Evolutionary conservation across 202 grass and related monocot species (phyloP), one percentile per base, ranked within the genome.

Genomic region (Carex arenaria): DNA sequence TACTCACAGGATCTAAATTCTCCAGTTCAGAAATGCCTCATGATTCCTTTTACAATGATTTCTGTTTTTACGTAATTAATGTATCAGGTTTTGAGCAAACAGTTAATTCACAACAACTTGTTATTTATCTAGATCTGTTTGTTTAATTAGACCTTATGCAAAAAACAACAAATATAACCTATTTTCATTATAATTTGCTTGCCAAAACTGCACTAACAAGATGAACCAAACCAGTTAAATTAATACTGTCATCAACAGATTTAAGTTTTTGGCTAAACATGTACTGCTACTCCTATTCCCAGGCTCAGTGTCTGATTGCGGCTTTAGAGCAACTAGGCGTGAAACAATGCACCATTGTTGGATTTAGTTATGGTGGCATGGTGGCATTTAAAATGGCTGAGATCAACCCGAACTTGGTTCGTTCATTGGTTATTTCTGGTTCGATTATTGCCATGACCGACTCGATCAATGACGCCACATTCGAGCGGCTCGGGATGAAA

Each of bases 321-420:
- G 94, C 91, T 11, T 83, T 94, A 0, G 69, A 53, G 54, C 73
- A 82, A 60, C 80, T 97, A 17, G 89, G 91, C 34, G 88, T 97
- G 77, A 76, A 85, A 43, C 51, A 64, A 13, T 97, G 90, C 87
- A 83, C 91, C 60, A 88, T 87, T n/a, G 91, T 97, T 10, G 94
- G 91, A 52, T 97, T 97, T 77, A 97, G 94, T 90, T 97, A 97
- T 84, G 89, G 94, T n/a, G 94, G 91, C 36, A 90, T 97, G 88
- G 94, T 94, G 75, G 61, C 91, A 69, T 97, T 97, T 83, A 92
- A 92, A 80, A 89, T 94, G 91, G 91, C 86, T 10, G 91, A 97
- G 89, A 13, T 73, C 42, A 84, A 82, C 53, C 91, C 92, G 14
- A 80, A 81, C n/a, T 85, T 98, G 28, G 95, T 95, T 55, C 71